Base-by-base conservation (phyloP, 352 stramenopile genomes). In the Globisporangium cystogenes region DNA sequence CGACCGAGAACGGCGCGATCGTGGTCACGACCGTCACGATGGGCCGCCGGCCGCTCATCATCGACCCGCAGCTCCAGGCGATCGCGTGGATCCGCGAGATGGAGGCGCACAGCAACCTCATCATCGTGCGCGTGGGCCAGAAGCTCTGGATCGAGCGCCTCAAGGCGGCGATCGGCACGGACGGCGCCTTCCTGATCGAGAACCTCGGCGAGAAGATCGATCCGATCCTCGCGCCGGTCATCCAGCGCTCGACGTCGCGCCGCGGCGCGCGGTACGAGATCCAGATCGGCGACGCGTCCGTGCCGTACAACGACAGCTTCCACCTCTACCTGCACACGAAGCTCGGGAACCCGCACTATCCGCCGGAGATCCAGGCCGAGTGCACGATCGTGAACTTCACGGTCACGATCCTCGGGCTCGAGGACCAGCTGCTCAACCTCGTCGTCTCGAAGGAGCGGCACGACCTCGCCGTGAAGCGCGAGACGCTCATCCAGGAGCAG, bases 331-430 rank as follows among this genome's bases (percentile, higher is more conserved):
- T 98, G 45, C 92, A 98, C 70, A 98, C 92, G n/a, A 98, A 98
- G 62, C 68, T 98, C 21, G 84, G 79, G 7, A 98, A 98, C 41
- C 93, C 93, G 41, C 93, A 98, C 50, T 98, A 97, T 55, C 92
- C 93, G 26, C 93, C 93, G 16, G 93, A 98, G 67, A 97, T 98
- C 52, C 93, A 98, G 61, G 93, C 93, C 10, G 92, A 98, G 63
- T 96, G 86, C 48, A 98, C 92, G 35, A 88, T 98, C 23, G 89
- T 98, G 40, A 98, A 98, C 70, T 98, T 98, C 53, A 98, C 93
- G 6, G 93, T 98, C 27, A 98, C 93, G 15, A 81, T 88, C 57
- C 69, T 90, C 20, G 93, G 93, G 20, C 70, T 98, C 0, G 90
- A 97, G 65, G 92, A 98, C 46, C 93, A 98, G 62, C 64, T 98